Evolutionary conservation across 1,139 yeast genomes (phyloP).

Genomic region (Saccharomyces pastorianus): DNA sequence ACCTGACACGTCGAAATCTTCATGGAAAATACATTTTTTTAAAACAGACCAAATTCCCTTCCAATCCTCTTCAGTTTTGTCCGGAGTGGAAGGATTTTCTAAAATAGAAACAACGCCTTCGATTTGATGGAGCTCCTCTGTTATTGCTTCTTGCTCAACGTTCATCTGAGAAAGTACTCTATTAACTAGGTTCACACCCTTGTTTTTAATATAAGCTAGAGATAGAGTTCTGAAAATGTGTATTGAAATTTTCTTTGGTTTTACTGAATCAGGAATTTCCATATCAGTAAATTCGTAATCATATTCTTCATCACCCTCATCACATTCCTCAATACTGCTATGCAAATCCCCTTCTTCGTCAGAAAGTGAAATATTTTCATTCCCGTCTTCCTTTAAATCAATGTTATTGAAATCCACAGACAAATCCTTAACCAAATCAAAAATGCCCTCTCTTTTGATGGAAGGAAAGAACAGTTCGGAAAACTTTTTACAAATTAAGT

Average conservation of each 20-base stretch:
- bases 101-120: slow-evolving; percentile 14
- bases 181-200: slow-evolving; percentile 10
- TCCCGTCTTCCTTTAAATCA: slow-evolving; percentile 18
- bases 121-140: slow-evolving; percentile 27
- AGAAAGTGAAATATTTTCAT: slow-evolving; percentile 9
- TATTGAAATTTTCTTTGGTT: slow-evolving; percentile 20
- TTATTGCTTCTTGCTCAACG: slow-evolving; percentile 21
- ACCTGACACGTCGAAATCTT: slow-evolving; percentile 46
- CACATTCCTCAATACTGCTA: slow-evolving; percentile 17
- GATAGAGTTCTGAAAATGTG: slow-evolving; percentile 14
- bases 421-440: slow-evolving; percentile 34
- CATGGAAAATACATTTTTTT: slow-evolving; percentile 30
- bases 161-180: slow-evolving; percentile 11
- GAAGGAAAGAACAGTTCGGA: slow-evolving; percentile 28
- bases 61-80: slow-evolving; percentile 38
- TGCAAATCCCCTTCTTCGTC: slow-evolving; percentile 17
- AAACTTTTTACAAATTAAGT: slow-evolving; percentile 32
- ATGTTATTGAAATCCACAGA: slow-evolving; percentile 10
- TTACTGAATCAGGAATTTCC: slow-evolving; percentile 22
- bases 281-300: slow-evolving; percentile 25
- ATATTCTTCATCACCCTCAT: slow-evolving; percentile 27
- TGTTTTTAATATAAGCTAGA: slow-evolving; percentile 8
- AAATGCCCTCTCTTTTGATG: slow-evolving; percentile 67
- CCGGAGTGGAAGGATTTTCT: slow-evolving; percentile 10
- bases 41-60: slow-evolving; percentile 41